Percentiles rank a stretch among this genome's conserved stretches.
These are phyloP conservation scores for Biscutella laevigata DNA, from an alignment of 441 rosid species.

Conservation along the genomic window DNA sequence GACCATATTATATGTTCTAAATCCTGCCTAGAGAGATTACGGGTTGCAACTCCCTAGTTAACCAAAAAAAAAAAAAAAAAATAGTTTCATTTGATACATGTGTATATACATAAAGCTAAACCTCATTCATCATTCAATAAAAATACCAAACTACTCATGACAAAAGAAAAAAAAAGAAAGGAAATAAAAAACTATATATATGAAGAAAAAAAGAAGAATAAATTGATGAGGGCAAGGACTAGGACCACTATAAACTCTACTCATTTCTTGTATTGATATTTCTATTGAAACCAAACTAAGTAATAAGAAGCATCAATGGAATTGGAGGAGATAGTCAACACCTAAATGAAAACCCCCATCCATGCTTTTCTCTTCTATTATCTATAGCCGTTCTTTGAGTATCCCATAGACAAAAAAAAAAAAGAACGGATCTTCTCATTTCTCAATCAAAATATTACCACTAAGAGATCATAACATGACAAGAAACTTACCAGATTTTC, in stretches of 20 bases:
- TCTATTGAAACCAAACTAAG: slow-evolving; percentile 18
- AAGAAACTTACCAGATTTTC: not conserved
- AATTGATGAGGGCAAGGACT: slow-evolving; percentile 30
- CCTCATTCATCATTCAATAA: slow-evolving; percentile 4
- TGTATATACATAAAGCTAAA: not conserved
- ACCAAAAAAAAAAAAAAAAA: no score
- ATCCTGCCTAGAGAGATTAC: no score
- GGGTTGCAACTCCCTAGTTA: no score
- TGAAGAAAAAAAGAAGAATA: slow-evolving; percentile 9
- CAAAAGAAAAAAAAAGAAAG: not conserved
- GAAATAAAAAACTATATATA: no score
- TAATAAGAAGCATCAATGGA: slow-evolving; percentile 20
- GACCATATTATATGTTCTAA: no score
- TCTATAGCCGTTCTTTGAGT: slow-evolving; percentile 13
- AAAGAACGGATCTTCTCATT: no score
- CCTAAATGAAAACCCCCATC: slow-evolving; percentile 32
- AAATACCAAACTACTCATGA: slow-evolving; percentile 27
- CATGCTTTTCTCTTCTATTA: slow-evolving; percentile 15
- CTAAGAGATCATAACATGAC: not conserved
- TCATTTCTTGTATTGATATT: slow-evolving; percentile 27
- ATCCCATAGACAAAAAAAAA: not conserved
- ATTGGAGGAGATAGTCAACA: slow-evolving; percentile 42
- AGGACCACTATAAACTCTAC: slow-evolving; percentile 32
- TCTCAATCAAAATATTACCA: slow-evolving; percentile 15
- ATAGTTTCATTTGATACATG: not conserved